Evolutionary conservation across 2,329 filamentous ascomycete genomes (phyloP), one percentile per base, ranked within the genome.

Genomic region (Phyllosticta paracitricarpa): DNA sequence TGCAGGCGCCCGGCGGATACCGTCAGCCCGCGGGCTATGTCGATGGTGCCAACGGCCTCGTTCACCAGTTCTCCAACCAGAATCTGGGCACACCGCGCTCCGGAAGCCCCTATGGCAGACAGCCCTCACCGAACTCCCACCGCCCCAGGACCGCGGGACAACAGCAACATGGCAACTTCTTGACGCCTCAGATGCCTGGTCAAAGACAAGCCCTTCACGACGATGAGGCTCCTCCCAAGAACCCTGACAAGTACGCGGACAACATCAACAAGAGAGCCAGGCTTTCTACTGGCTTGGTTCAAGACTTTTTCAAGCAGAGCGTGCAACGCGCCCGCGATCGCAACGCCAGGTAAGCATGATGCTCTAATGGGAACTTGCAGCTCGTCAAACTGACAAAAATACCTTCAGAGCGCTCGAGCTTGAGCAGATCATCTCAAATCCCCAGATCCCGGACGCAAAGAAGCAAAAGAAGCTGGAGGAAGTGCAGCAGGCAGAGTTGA

Each of bases 1-100:
- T 74, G 53, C 76, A 73, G 63, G 79, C 82, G 55, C 80, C 80
- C 56, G 73, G 78, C 59, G 76, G 79, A 63, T 84, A 84, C 69
- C 80, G 78, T 68, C 81, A 83, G 3, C 82, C 84, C 4, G 83
- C 81, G 62, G 74, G 75, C 78, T 83, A 79, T 72, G 91, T 89
- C 70, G 91, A 97, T 71, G 89, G 88, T 67, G 95, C 93, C 68
- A 94, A 91, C 69, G 92, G 91, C 30, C 83, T 97, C 54, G 91
- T 92, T 63, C 91, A 97, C 73, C 94, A 99, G 74, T 96, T 97
- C 75, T 95, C 93, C 62, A 91, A 97, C 76, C 93, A 97, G 79
- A 96, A 97, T 74, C 82, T 97, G 24, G 85, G 84, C 54, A 85
- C 84, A 53, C 85, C 86, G 63, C 84, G 91, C 66, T 82, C 82